Evolutionary conservation across 352 stramenopile genomes (phyloP).

Genomic region (Saprolegnia diclina): DNA sequence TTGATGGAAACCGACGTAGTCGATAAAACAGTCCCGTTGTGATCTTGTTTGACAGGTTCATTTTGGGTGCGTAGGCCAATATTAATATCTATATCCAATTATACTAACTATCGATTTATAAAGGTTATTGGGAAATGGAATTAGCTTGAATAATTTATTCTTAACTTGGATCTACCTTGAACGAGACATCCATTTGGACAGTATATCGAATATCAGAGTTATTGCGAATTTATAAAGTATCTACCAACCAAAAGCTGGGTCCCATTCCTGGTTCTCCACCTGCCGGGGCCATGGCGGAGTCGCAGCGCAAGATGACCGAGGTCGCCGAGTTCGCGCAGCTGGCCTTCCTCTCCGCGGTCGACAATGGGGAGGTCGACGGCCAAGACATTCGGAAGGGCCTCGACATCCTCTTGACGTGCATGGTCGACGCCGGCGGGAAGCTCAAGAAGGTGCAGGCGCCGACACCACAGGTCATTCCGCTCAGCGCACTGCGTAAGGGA

Average conservation of each 20-base stretch:
- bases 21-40: not conserved
- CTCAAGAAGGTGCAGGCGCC: conserved; percentile 7
- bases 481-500: not conserved
- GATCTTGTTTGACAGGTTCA: not conserved
- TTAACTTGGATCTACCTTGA: too few relatives aligned
- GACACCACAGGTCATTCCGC: not conserved
- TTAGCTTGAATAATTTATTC: too few relatives aligned
- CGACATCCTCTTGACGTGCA: conserved; percentile 23
- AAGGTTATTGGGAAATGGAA: not conserved
- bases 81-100: not conserved
- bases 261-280: conserved; percentile 9
- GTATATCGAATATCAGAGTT: not conserved
- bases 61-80: not conserved
- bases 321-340: conserved; percentile 24
- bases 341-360: conserved; percentile 5
- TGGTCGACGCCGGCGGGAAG: conserved; percentile 19
- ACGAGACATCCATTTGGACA: too few relatives aligned
- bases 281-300: not conserved
- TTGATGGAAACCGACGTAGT: not conserved
- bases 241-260: conserved; percentile 22
- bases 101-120: not conserved
- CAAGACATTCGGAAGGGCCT: conserved; percentile 10
- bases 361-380: not conserved
- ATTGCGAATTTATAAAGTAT: conserved; percentile 3
- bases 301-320: not conserved